phyloP scores from a whole-genome alignment of 306 rosid genomes.

The Sophora flavescens region DNA sequence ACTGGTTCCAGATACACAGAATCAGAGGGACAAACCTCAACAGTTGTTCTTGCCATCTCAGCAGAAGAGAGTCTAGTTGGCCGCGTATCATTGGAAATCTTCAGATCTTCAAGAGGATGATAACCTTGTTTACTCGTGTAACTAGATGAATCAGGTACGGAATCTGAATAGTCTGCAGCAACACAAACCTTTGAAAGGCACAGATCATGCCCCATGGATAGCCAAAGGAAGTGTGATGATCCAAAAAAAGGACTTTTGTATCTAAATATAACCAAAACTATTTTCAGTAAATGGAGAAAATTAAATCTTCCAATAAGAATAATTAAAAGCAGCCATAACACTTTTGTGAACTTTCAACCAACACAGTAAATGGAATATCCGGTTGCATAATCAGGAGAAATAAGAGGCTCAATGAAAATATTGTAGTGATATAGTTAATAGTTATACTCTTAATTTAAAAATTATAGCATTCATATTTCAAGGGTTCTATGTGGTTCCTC shows the following conservation, averaged over 20 bases:
- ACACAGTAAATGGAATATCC: slow-evolving; percentile 28
- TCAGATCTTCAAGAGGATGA: slow-evolving; percentile 94
- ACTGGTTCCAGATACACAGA: slow-evolving; percentile 1
- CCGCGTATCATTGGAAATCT: slow-evolving; percentile 55
- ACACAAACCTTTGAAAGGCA: slow-evolving; percentile 82
- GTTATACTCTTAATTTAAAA: neutral
- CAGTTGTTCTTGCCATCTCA: slow-evolving; percentile 81
- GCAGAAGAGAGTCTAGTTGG: slow-evolving; percentile 81
- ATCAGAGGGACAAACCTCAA: slow-evolving; percentile 70
- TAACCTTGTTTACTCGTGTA: slow-evolving; percentile 62
- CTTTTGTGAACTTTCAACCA: slow-evolving; percentile 21
- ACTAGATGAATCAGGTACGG: slow-evolving; percentile 83
- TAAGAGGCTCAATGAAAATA: neutral
- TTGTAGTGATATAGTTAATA: neutral
- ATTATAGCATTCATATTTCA: slow-evolving; percentile 15
- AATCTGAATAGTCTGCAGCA: slow-evolving; percentile 94
- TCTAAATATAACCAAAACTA: slow-evolving; percentile 50
- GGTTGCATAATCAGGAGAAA: slow-evolving; percentile 36
- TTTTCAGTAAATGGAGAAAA: slow-evolving; percentile 45
- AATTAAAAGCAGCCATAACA: slow-evolving; percentile 15
- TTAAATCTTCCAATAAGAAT: slow-evolving; percentile 33
- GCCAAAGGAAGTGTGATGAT: slow-evolving; percentile 67
- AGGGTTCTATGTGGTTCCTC: slow-evolving; percentile 24
- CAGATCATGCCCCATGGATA: slow-evolving; percentile 66
- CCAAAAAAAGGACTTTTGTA: slow-evolving; percentile 71